Evolutionary conservation across 2,329 filamentous ascomycete species (phyloP), one percentile per base, ranked within the genome.

Genomic region (Exophiala spinifera): DNA sequence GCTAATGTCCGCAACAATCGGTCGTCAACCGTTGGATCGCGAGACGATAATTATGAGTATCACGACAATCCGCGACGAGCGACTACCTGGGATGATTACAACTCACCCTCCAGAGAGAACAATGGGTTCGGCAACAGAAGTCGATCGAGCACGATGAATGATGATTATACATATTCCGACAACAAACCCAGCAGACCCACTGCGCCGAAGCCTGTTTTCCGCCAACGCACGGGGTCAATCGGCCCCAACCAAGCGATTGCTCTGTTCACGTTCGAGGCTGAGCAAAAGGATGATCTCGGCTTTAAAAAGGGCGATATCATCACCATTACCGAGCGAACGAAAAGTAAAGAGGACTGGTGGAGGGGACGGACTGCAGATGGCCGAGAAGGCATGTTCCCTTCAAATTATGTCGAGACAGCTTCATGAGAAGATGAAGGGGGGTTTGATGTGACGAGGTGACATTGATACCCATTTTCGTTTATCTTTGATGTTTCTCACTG

Each of bases 281-380:
- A 96, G 66, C 91, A 96, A 71, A 85, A 90, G 0, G 92, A 92
- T 3, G 92, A 99, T 69, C 71, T 97, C 53, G 89, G 87, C 0
- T 99, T 99, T 74, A 96, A 95, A 76, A 99, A 99, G 79, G 94
- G 94, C 17, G 94, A 99, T 25, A 73, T 97, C 53, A 96, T 99
- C 62, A 96, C 91, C 1, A 91, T 99, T 54, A 71, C 95, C 53
- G 96, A 99, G 77, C 88, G 88, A 72, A 97, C 92, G 4, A 89
- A 97, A 3, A 96, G 88, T 64, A 88, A 89, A 55, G 91, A 91
- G 53, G 92, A 97, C 70, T 97, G 92, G 92, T 97, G 92, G 94
- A 97, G 92, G 15, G 94, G 94, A 21, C 86, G 87, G 72, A 85
- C 96, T 66, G 91, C 91, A 25, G 81, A 84, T 61, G 62, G 62